phyloP scores from a whole-genome alignment of 192 early-diverging fungal genomes.

The Mortierella alpina region DNA sequence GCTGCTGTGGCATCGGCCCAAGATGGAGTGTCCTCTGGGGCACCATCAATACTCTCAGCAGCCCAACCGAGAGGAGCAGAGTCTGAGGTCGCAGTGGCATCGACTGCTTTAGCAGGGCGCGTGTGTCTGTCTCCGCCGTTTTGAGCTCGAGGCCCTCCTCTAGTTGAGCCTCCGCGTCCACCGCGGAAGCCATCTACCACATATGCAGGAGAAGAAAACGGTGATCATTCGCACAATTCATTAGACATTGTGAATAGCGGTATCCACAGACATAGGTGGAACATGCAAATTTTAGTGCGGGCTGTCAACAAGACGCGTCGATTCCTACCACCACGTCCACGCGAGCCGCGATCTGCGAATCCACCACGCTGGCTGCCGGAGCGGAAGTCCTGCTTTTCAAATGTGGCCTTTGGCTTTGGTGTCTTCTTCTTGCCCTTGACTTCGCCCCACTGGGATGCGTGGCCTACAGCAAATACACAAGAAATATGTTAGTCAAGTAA shows the following conservation, averaged over 20 bases:
- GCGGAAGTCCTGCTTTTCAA: slow-evolving; percentile 56
- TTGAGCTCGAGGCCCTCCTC: slow-evolving; percentile 51
- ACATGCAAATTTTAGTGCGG: not conserved
- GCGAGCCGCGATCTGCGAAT: slow-evolving; percentile 63
- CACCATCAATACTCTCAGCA: slow-evolving; percentile 23
- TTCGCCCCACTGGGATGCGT: slow-evolving; percentile 86
- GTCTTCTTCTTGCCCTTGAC: slow-evolving; percentile 82
- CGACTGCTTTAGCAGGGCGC: slow-evolving; percentile 35
- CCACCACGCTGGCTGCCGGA: slow-evolving; percentile 63
- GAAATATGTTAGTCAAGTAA: not conserved
- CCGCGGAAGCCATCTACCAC: slow-evolving; percentile 70
- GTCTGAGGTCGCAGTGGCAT: not conserved
- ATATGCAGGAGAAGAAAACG: not conserved
- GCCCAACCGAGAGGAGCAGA: not conserved
- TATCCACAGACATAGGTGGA: slow-evolving; percentile 9
- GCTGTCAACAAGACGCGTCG: not conserved
- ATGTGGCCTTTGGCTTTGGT: slow-evolving; percentile 62
- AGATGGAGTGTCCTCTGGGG: slow-evolving; percentile 41
- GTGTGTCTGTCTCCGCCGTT: slow-evolving; percentile 36
- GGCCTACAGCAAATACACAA: slow-evolving; percentile 60
- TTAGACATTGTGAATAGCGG: not conserved
- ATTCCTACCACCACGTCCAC: slow-evolving; percentile 71
- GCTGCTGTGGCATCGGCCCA: slow-evolving; percentile 58
- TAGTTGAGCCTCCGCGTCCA: slow-evolving; percentile 64
- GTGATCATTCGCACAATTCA: not conserved